Evolutionary conservation across 805 yeast species (phyloP), one percentile per base, ranked within the genome.

Genomic region (Schwanniomyces polymorphus): DNA sequence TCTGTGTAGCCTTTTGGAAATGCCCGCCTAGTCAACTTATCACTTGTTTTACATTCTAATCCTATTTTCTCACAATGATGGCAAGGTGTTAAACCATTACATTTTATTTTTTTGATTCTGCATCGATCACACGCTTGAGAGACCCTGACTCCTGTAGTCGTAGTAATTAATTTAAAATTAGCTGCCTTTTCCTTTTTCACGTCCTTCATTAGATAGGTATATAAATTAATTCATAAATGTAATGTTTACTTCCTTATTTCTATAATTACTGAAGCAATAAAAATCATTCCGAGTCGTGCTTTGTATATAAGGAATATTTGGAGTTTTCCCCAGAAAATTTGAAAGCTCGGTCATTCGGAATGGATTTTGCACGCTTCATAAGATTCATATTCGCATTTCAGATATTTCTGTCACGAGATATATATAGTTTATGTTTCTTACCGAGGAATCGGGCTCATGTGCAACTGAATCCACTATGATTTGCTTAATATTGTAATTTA

Each of bases 121-220:
- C 94, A 87, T 28, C 94, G 70, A 62, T 87, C 94, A 66, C 95
- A 87, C 2, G 94, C 94, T 63, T 87, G 94, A 1, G 86, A 79
- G 2, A 85, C 84, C 50, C 92, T 50, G n/a, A 65, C 57, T 0
- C 77, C 76, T 5, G 64, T 50, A 3, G 67, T 65, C 14, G 77
- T 70, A 41, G 58, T 64, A 7, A 73, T 73, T 42, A 72, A 56
- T 49, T 71, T 71, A 48, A 65, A 60, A 51, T 68, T 69, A 14
- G 68, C 52, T 14, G 49, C 41, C 38, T 59, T 56, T 38, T 60
- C 60, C 17, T 45, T 21, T n/a, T 14, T 23, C 29, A 14, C 6
- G 25, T 38, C 21, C 29, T 38, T 38, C 41, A 26, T 38, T 17
- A 26, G 17, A 7, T 31, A n/a, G 6, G 9, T n/a, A 4, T 31